A percentile compares a stretch with the other conserved stretches of the same genome.
These are phyloP conservation scores for Incumbomyces delicatus DNA, from an alignment of 2,329 filamentous ascomycete species.

Conservation along the genomic window DNA sequence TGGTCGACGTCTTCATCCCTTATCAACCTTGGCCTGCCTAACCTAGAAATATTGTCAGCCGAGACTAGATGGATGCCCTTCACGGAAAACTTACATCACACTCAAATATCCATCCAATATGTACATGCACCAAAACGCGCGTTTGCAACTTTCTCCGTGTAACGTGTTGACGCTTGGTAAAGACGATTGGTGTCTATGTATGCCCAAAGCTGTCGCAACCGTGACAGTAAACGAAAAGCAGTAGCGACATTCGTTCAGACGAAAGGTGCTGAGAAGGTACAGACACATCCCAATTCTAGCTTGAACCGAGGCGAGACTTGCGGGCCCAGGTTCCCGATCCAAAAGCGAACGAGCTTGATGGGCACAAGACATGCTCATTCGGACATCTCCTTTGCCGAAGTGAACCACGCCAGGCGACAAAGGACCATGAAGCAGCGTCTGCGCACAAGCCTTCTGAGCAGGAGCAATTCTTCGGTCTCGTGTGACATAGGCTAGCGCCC, in stretches of 20 bases:
- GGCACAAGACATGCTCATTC: slow-evolving; percentile 10
- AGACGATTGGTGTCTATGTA: slow-evolving; percentile 27
- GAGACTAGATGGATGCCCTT: no score
- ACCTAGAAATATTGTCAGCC: slow-evolving; percentile 13
- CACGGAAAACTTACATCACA: slow-evolving; percentile 33
- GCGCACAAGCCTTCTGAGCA: slow-evolving; percentile 23
- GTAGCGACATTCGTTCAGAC: slow-evolving; percentile 48
- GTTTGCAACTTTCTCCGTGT: slow-evolving; percentile 44
- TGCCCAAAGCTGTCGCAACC: slow-evolving; percentile 34
- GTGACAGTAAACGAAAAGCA: slow-evolving; percentile 39
- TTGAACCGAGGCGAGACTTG: slow-evolving; percentile 43
- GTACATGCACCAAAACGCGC: slow-evolving; percentile 56
- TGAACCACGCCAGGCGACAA: slow-evolving; percentile 3
- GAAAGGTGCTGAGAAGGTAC: slow-evolving; percentile 45
- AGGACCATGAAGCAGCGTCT: slow-evolving; percentile 15
- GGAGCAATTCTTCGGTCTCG: slow-evolving; percentile 22
- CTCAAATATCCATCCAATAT: slow-evolving; percentile 54
- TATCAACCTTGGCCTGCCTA: slow-evolving; percentile 51
- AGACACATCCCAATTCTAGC: slow-evolving; percentile 44
- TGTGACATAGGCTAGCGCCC: slow-evolving; percentile 24
- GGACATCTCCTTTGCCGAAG: slow-evolving; percentile 11
- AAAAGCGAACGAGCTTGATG: slow-evolving; percentile 17
- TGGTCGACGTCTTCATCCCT: slow-evolving; percentile 58
- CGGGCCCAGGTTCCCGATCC: slow-evolving; percentile 37
- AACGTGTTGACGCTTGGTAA: slow-evolving; percentile 25